Conservation (phyloP, 1,284 basidiomycete species). For the Grifola frondosa region DNA sequence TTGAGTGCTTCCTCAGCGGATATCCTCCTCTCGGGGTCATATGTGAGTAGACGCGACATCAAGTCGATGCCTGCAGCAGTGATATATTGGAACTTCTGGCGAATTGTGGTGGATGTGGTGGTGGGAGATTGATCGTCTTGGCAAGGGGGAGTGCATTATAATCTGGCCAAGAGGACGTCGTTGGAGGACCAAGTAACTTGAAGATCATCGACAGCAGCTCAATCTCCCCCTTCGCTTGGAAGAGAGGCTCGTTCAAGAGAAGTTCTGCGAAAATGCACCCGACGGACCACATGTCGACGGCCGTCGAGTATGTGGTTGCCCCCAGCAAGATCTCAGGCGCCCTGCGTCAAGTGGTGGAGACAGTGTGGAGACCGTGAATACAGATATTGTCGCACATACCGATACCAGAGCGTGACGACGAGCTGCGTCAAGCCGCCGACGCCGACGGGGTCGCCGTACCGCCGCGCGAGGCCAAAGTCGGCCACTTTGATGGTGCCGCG, state of each 20-base stretch:
- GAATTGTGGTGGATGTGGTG: constrained; percentile 74
- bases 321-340: constrained; percentile 96
- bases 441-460: constrained; percentile 92
- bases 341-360: constrained; percentile 41
- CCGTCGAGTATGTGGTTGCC: constrained; percentile 89
- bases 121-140: constrained; percentile 76
- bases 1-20: constrained; percentile 85
- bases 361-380: constrained; percentile 15
- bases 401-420: constrained; percentile 98
- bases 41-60: constrained; percentile 79
- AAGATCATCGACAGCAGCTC: constrained; percentile 94
- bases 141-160: constrained; percentile 77
- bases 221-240: constrained; percentile 94
- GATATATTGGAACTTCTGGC: constrained; percentile 79
- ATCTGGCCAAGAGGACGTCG: constrained; percentile 84
- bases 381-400: constrained; percentile 54
- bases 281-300: constrained; percentile 99
- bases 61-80: constrained; percentile 86
- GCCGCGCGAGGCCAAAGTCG: constrained; percentile 94
- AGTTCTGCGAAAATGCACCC: constrained; percentile 99
- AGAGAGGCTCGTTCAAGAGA: constrained; percentile 89
- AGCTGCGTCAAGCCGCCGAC: constrained; percentile 95
- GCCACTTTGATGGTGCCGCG: constrained; percentile 97
- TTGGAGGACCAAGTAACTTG: constrained; percentile 89
- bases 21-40: constrained; percentile 86